Base-by-base conservation (phyloP, 2,329 filamentous ascomycete genomes). In the Coniella lustricola region DNA sequence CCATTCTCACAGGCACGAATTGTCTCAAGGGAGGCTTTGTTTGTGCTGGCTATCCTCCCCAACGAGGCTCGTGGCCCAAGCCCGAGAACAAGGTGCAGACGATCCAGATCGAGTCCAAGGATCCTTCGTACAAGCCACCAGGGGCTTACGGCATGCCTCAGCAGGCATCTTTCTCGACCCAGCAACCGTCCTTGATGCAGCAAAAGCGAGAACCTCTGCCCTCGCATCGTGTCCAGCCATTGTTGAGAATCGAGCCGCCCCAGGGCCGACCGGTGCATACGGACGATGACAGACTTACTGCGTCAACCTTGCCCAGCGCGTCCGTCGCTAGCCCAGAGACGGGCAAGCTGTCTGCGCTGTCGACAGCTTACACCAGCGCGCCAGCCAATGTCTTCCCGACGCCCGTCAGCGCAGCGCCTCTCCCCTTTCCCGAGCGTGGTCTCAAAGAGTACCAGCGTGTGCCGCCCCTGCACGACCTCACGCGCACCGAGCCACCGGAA, bases 1-100 rank as follows among this genome's bases (percentile, higher is more conserved):
- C n/a, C n/a, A n/a, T n/a, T n/a, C n/a, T n/a, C n/a, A 41, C 55
- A 91, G 87, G 86, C 69, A 86, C 84, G 63, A 97, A 98, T 61
- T 98, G 93, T 68, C 76, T 86, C 48, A 85, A 89, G 53, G 91
- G 93, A 38, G 88, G 87, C 14, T 97, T 97, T 64, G 73, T 87
- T 31, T 98, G 93, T 64, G 85, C 88, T 57, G 93, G 93, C 44
- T 98, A 98, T 67, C 86, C 86, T 61, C 86, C 86, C 47, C 83
- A 86, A 57, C 80, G 88, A 59, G 82, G 83, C 36, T 75, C 80
- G 44, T 93, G 87, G 83, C 81, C 85, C 55, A 94, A 91, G 67
- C 81, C 84, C 29, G 83, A 85, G 52, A 82, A 70, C 60, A 82
- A 85, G 57, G 79, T 82, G 57, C 69, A 75, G 44, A 79, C 83